phyloP scores from a whole-genome alignment of 345 rosid genomes.

The Aethionema arabicum region DNA sequence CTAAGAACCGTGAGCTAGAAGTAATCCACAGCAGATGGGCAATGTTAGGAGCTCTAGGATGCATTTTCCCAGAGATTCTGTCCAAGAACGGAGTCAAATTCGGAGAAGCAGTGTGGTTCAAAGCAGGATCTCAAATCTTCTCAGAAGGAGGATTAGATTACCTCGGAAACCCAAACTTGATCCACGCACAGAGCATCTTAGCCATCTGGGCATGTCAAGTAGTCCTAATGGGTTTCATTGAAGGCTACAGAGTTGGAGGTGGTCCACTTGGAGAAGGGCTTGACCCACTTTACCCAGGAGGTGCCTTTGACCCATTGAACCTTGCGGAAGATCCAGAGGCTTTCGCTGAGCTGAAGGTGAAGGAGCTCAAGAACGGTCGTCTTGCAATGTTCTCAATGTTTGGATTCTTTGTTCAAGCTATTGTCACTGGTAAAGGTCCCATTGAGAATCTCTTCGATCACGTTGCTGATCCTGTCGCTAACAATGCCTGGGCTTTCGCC shows the following conservation, averaged over 20 bases:
- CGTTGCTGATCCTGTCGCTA: slow-evolving; percentile 79
- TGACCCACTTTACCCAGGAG: slow-evolving; percentile 96
- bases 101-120: slow-evolving; percentile 97
- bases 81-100: slow-evolving; percentile 80
- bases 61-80: slow-evolving; percentile 88
- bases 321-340: slow-evolving; percentile 95
- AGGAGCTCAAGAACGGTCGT: slow-evolving; percentile 93
- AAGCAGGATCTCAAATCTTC: slow-evolving; percentile 92
- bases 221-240: slow-evolving; percentile 92
- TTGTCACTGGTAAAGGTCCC: slow-evolving; percentile 95
- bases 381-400: slow-evolving; percentile 95
- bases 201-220: slow-evolving; percentile 95
- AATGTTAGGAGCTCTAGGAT: slow-evolving; percentile 92
- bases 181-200: slow-evolving; percentile 94
- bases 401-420: slow-evolving; percentile 94
- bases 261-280: slow-evolving; percentile 97
- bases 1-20: slow-evolving; percentile 97
- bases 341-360: slow-evolving; percentile 90
- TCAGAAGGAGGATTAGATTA: slow-evolving; percentile 95
- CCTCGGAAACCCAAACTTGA: slow-evolving; percentile 92
- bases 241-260: slow-evolving; percentile 95
- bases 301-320: slow-evolving; percentile 88
- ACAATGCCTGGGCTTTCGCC: slow-evolving; percentile 98
- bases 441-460: slow-evolving; percentile 88
- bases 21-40: slow-evolving; percentile 98